Evolutionary conservation across 768 basidiomycete genomes (phyloP).

Genomic region (Boletus rubescentipes): DNA sequence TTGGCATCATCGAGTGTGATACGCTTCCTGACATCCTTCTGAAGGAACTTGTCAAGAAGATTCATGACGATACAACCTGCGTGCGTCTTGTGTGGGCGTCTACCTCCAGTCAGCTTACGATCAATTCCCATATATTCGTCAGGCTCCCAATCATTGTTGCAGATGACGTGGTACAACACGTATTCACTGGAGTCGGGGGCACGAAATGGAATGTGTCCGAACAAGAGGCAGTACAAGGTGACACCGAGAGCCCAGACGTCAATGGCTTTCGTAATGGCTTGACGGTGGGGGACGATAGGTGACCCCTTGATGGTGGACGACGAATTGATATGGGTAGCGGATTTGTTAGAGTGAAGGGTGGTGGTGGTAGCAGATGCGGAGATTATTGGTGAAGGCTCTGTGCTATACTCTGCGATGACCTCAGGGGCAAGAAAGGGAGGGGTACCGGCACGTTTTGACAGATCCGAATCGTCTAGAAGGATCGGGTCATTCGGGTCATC

Average conservation of each 20-base stretch:
- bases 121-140: constrained; percentile 74
- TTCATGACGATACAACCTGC: constrained; percentile 66
- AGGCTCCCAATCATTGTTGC: constrained; percentile 70
- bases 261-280: constrained; percentile 85
- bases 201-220: constrained; percentile 80
- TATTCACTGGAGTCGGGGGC: constrained; percentile 62
- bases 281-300: constrained; percentile 30
- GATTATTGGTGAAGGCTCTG: constrained; percentile 34
- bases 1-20: constrained; percentile 83
- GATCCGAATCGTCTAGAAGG: constrained; percentile 79
- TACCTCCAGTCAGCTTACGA: constrained; percentile 58
- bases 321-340: constrained; percentile 30
- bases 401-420: constrained; percentile 70
- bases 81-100: constrained; percentile 43
- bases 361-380: constrained; percentile 30
- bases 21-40: constrained; percentile 74
- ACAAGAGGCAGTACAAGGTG: constrained; percentile 91
- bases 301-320: constrained; percentile 30
- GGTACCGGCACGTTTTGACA: constrained; percentile 90
- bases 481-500: constrained; percentile 58
- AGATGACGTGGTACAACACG: constrained; percentile 76
- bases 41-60: constrained; percentile 71
- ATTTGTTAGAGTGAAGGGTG: constrained; percentile 33
- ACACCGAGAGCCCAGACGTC: constrained; percentile 98
- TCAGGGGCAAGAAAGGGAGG: constrained; percentile 98